Evolutionary conservation across 2,329 filamentous ascomycete species (phyloP).

Genomic region (Pseudodiploospora longispora): DNA sequence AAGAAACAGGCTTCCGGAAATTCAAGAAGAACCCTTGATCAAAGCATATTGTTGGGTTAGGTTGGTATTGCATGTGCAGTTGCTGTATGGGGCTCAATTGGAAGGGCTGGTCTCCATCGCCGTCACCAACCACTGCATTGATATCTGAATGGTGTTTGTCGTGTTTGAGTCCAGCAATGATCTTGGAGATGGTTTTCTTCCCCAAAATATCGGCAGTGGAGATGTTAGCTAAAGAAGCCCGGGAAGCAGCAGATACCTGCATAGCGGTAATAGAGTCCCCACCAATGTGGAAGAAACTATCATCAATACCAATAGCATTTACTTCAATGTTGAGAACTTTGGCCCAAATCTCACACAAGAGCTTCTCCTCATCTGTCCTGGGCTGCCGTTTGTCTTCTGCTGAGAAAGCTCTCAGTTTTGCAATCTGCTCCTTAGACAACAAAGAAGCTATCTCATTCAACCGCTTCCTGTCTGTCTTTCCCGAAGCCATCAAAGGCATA

Average conservation of each 20-base stretch:
- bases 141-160: no score
- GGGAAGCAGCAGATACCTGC: constrained; percentile 30
- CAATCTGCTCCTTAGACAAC: background rate
- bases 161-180: background rate
- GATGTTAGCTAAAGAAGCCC: constrained; percentile 8
- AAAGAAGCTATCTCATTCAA: background rate
- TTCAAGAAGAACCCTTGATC: constrained; percentile 8
- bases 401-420: background rate
- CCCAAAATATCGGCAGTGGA: constrained; percentile 3
- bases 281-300: constrained; percentile 32
- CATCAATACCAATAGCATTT: constrained; percentile 17
- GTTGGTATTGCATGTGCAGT: constrained; percentile 1
- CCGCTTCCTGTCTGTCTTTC: constrained; percentile 1
- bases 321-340: constrained; percentile 22
- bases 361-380: background rate
- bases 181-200: constrained; percentile 5
- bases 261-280: constrained; percentile 38
- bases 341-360: constrained; percentile 16
- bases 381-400: background rate
- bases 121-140: background rate
- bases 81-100: constrained; percentile 4
- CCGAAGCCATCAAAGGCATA: background rate
- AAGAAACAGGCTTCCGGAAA: background rate
- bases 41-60: constrained; percentile 1
- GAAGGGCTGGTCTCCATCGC: no score